Base-by-base conservation (phyloP, 495 filamentous ascomycete genomes). In the Penicillium angulare region DNA sequence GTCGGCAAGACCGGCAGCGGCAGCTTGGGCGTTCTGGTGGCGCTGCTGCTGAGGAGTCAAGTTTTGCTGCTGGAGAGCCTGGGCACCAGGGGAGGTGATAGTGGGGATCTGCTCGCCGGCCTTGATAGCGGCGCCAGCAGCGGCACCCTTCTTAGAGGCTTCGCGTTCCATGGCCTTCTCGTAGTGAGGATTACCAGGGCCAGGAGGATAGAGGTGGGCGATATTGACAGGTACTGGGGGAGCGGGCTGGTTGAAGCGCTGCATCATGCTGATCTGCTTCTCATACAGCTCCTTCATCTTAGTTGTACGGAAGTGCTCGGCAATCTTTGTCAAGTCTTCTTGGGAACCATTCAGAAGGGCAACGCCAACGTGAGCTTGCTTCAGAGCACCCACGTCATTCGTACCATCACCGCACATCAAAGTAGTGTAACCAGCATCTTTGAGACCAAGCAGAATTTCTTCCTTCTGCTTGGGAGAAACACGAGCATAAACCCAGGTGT, bases 201-300 rank as follows among this genome's bases (percentile, higher is more conserved):
- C 92, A 38, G 90, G 90, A 21, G 95, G 91, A 68, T 96, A 99
- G 16, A 97, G 72, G 64, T 99, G 93, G 31, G 93, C 93, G 56
- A 99, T 96, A 41, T 89, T 77, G 41, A 84, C 73, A 26, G 93
- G 93, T 1, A 97, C 92, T 0, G 93, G 93, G 18, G 95, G 95
- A 2, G 83, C 57, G 2, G 91, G 89, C 67, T 96, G 91, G 65
- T 92, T 92, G 78, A 97, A 99, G 43, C 91, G 79, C 52, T 86
- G 80, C 88, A 97, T 96, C 71, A 99, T 80, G 31, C 79, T 68
- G 39, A 85, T 79, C 66, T 99, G 93, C 75, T 97, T 97, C 73
- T 99, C 90, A 59, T 99, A 99, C 34, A 99, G 80, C 55, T 96
- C 92, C 77, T 96, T 97, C 86, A 99, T 95, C 78, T 91, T 96